Evolutionary conservation across 805 yeast species (phyloP), one percentile per base, ranked within the genome.

Genomic region (Saccharomycopsis capsularis): DNA sequence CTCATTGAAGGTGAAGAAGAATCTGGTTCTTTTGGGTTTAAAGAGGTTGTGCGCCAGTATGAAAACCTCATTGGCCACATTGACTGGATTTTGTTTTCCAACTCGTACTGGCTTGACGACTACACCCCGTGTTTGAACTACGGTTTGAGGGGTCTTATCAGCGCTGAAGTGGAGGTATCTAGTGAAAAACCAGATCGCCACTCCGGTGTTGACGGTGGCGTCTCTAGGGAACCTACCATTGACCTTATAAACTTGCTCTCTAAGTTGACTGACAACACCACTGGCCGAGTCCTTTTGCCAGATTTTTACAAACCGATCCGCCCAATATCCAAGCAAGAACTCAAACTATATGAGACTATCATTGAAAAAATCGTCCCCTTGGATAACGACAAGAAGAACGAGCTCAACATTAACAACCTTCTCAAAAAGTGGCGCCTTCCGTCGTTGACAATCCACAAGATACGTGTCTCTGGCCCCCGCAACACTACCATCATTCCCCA

Each of bases 171-270:
- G 2, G 78, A 78, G 32, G 72, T 93, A 9, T 68, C 70, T 50
- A 79, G 89, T 45, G 90, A 82, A 55, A 74, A 74, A 51, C 95
- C 95, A 1, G 97, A 93, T 63, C 70, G 95, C 51, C 99, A 93
- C 62, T 87, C 97, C 0, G 99, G 99, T 54, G 93, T 93, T 7
- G 95, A 89, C 66, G 99, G 99, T 45, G 98, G 98, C 51, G 81
- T 84, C 6, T 76, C 79, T 53, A 74, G 84, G 50, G 99, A 91
- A 58, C 97, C 99, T 2, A 81, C 95, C 0, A 78, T 86, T 68
- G 98, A 91, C 60, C 65, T 91, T 63, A 74, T 90, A 37, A 83
- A 81, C 46, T 59, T 91, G 16, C 66, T 90, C 21, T 75, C 91
- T 1, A 75, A 78, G 46, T 68, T 91, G 47, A 76, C 81, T 34